These are phyloP conservation scores for Phaeophleospora eucalypticola DNA, from an alignment of 2,329 filamentous ascomycete genomes.

Conservation along the genomic window DNA sequence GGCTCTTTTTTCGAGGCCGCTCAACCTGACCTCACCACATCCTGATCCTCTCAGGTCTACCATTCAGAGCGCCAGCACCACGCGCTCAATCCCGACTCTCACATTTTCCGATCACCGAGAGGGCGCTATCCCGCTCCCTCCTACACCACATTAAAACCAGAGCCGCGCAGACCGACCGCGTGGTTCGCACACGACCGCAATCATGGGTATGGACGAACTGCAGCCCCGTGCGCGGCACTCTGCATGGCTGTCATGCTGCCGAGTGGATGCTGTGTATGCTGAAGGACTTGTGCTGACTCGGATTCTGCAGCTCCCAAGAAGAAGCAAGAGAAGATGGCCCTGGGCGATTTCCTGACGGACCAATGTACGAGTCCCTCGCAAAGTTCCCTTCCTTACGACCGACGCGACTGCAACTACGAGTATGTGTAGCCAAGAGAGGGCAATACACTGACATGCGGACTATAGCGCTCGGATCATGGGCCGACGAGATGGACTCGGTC, in stretches of 20 bases:
- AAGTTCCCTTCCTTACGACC: not conserved
- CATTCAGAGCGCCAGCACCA: not conserved
- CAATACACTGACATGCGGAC: conserved; percentile 26
- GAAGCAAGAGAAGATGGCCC: conserved; percentile 93
- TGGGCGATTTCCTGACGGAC: conserved; percentile 92
- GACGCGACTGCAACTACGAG: not conserved
- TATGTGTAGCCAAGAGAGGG: not conserved
- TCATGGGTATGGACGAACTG: conserved; percentile 49
- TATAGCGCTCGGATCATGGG: conserved; percentile 82
- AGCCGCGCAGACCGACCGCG: conserved; percentile 16
- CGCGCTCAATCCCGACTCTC: not conserved
- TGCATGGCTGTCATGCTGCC: conserved; percentile 3
- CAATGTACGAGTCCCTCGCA: conserved; percentile 57
- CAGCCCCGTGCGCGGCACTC: conserved; percentile 10
- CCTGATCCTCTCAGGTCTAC: conserved; percentile 2
- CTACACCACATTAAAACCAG: conserved; percentile 2
- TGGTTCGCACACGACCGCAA: conserved; percentile 45
- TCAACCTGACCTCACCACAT: conserved; percentile 1
- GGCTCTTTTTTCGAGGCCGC: not conserved
- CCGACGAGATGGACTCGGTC: conserved; percentile 83
- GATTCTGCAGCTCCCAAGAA: conserved; percentile 60
- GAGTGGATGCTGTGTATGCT: not conserved
- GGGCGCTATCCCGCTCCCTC: conserved; percentile 7
- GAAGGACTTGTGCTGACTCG: not conserved
- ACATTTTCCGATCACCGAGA: conserved; percentile 7